These are phyloP conservation scores for Penicillium canariense DNA, from an alignment of 495 filamentous ascomycete species.

Conservation along the genomic window DNA sequence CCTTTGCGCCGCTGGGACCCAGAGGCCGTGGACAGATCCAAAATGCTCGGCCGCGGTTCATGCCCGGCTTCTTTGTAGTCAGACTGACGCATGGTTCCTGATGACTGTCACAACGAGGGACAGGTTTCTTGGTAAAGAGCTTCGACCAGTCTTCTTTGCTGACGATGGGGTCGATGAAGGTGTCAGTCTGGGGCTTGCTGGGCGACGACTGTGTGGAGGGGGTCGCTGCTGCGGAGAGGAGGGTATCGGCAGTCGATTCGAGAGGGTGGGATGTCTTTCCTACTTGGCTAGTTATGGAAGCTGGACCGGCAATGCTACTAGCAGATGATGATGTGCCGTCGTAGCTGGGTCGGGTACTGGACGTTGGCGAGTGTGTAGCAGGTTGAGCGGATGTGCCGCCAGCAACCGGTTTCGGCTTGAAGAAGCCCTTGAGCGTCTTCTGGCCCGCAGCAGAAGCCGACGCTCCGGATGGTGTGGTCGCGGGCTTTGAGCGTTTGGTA, in stretches of 20 bases:
- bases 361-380: background rate
- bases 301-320: background rate
- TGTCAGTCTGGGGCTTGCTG: conserved; percentile 20
- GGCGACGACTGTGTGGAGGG: background rate
- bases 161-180: conserved; percentile 64
- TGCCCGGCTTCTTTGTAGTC: conserved; percentile 80
- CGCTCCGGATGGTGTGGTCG: conserved; percentile 12
- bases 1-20: conserved; percentile 79
- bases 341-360: background rate
- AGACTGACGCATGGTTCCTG: conserved; percentile 78
- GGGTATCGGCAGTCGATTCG: background rate
- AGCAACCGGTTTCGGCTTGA: conserved; percentile 49
- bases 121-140: conserved; percentile 70
- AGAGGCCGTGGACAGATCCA: conserved; percentile 82
- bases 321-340: background rate
- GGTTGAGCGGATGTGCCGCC: background rate
- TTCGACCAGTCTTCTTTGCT: conserved; percentile 84
- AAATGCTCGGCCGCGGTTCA: conserved; percentile 80
- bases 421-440: conserved; percentile 79
- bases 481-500: conserved; percentile 51
- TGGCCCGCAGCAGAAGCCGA: conserved; percentile 53
- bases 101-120: conserved; percentile 79
- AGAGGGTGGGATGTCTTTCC: background rate
- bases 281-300: too few relatives aligned
- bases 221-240: background rate